phyloP scores from a whole-genome alignment of 345 rosid genomes.

The Rubroshorea leprosula region DNA sequence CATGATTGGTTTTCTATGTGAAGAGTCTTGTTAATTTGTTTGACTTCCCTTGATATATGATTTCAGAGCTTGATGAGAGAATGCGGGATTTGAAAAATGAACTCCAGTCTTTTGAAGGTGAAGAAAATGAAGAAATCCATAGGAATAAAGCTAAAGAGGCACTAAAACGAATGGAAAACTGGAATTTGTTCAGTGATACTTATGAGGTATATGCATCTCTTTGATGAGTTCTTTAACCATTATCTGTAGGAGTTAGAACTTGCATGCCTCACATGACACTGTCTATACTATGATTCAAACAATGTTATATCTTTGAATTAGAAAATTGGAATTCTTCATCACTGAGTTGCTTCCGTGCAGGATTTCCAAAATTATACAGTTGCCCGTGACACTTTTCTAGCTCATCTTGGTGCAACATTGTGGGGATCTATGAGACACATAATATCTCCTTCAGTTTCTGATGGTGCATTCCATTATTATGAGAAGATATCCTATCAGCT shows the following conservation, averaged over 20 bases:
- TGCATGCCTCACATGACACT: background rate
- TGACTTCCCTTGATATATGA: conserved; percentile 8
- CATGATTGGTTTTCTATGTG: background rate
- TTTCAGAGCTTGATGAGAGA: conserved; percentile 92
- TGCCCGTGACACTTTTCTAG: conserved; percentile 94
- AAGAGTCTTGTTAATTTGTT: background rate
- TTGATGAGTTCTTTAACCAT: background rate
- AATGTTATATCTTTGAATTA: conserved; percentile 3
- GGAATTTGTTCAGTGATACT: conserved; percentile 89
- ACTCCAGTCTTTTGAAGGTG: conserved; percentile 89
- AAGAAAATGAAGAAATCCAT: conserved; percentile 77
- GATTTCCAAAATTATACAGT: conserved; percentile 89
- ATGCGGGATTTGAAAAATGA: conserved; percentile 90
- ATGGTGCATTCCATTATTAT: conserved; percentile 95
- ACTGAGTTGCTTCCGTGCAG: conserved; percentile 35
- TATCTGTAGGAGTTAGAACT: background rate
- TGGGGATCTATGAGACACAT: conserved; percentile 97
- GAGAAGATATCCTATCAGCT: conserved; percentile 93
- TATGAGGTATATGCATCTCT: conserved; percentile 49
- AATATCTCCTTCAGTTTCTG: conserved; percentile 87
- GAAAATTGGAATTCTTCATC: conserved; percentile 12
- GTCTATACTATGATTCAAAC: background rate
- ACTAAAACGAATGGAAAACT: conserved; percentile 79
- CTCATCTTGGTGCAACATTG: conserved; percentile 89
- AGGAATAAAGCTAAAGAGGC: conserved; percentile 80